Conservation (phyloP, 2,329 filamentous ascomycete species). For the Pseudogymnoascus sp. region DNA sequence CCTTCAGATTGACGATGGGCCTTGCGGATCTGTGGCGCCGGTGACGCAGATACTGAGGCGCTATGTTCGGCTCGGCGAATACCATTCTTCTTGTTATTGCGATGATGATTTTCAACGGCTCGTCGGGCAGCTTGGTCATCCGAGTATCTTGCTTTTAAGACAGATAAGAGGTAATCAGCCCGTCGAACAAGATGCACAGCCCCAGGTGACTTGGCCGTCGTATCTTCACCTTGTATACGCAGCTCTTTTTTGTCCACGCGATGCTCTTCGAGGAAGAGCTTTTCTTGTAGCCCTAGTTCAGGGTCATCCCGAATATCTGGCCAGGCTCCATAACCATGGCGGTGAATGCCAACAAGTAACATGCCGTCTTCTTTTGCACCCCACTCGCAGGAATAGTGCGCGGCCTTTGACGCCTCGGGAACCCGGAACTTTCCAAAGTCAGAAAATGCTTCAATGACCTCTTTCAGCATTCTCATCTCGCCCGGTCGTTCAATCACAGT, state of each 20-base stretch:
- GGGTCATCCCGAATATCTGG: constrained; percentile 85
- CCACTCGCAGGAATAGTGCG: constrained; percentile 89
- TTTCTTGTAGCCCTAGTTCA: constrained; percentile 78
- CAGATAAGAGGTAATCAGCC: constrained; percentile 91
- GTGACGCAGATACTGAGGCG: constrained; percentile 63
- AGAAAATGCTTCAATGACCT: constrained; percentile 58
- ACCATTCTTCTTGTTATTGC: constrained; percentile 81
- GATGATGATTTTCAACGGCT: constrained; percentile 85
- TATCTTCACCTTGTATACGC: constrained; percentile 65
- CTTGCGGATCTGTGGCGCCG: constrained; percentile 52
- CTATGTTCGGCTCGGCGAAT: constrained; percentile 54
- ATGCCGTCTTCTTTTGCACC: constrained; percentile 92
- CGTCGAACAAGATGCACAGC: constrained; percentile 93
- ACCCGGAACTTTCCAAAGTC: constrained; percentile 80
- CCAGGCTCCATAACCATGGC: constrained; percentile 95
- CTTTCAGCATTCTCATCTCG: constrained; percentile 78
- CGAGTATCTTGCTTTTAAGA: constrained; percentile 78
- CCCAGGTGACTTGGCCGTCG: constrained; percentile 81
- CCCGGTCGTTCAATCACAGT: constrained; percentile 87
- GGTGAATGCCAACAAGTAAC: constrained; percentile 88
- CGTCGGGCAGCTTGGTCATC: constrained; percentile 70
- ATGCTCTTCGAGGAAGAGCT: constrained; percentile 95
- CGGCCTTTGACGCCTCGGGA: constrained; percentile 83
- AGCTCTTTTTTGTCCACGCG: constrained; percentile 98
- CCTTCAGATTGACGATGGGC: constrained; percentile 34